Evolutionary conservation across 345 rosid species (phyloP), one percentile per base, ranked within the genome.

Genomic region (Citrus medica): DNA sequence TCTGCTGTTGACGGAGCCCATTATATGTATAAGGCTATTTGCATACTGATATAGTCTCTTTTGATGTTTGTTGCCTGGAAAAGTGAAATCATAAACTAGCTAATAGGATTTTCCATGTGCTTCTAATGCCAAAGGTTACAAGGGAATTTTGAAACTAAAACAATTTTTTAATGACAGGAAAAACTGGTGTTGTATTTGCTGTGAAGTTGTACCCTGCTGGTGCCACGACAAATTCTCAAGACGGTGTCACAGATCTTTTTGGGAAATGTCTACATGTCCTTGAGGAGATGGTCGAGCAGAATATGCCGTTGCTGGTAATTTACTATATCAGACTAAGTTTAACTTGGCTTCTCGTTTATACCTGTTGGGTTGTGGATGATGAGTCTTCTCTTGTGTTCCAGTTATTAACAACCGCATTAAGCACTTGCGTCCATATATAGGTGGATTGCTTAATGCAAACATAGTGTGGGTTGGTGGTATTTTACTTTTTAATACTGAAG

Each of bases 141-240:
- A 38, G 38, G 76, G 40, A 53, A 60, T 33, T 17, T 56, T 55
- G 17, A 72, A 55, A 30, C 6, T 19, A n/a, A 55, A 73, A 7
- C 22, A 1, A 46, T 37, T 9, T 12, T 73, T 60, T n/a, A 13
- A 38, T 58, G 78, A 66, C 86, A 96, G 99, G 89, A 83, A 86
- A 74, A 70, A 91, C 97, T 78, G 97, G 98, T 30, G 87, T 90
- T 69, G 92, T 94, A 84, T 90, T 85, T 89, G 98, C 93, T 68
- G 98, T 96, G 74, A 96, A 96, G 90, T 70, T 94, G 81, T 96
- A 96, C 80, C 99, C 99, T 82, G 99, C 97, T 17, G 97, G 99
- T 22, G 98, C 98, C 51, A 92, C 98, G 24, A 91, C 99, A 40
- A 96, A 96, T 80, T 94, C 98, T 73, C 97, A 96, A 86, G 97